Evolutionary conservation across 2,329 filamentous ascomycete genomes (phyloP).

Genomic region (Trichophyton rubrum): DNA sequence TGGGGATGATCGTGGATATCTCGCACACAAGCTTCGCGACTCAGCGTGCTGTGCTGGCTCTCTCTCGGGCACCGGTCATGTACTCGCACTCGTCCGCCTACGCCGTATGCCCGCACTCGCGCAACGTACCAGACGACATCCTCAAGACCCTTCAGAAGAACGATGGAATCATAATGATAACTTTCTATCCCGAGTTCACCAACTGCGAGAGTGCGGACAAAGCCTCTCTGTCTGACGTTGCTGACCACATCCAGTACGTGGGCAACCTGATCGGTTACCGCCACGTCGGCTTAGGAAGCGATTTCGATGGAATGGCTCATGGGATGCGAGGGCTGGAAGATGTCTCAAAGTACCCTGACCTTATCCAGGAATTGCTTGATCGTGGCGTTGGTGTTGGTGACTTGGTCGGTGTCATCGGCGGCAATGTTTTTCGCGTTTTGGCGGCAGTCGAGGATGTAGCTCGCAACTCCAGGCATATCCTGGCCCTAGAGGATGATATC

Average conservation of each 20-base stretch:
- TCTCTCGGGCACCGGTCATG: slow-evolving; percentile 69
- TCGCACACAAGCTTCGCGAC: slow-evolving; percentile 68
- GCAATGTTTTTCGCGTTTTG: slow-evolving; percentile 78
- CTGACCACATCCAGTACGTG: slow-evolving; percentile 69
- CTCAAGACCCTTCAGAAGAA: slow-evolving; percentile 61
- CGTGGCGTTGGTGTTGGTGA: slow-evolving; percentile 64
- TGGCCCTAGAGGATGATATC: neutral
- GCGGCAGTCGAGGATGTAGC: slow-evolving; percentile 62
- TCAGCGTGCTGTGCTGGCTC: slow-evolving; percentile 65
- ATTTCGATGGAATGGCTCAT: slow-evolving; percentile 62
- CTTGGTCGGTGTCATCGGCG: slow-evolving; percentile 63
- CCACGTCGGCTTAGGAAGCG: slow-evolving; percentile 79
- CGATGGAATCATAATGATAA: slow-evolving; percentile 77
- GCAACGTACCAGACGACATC: slow-evolving; percentile 80
- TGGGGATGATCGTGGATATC: slow-evolving; percentile 90
- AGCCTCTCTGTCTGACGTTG: slow-evolving; percentile 64
- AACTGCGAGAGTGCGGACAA: slow-evolving; percentile 54
- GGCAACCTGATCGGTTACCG: slow-evolving; percentile 74
- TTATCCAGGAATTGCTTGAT: slow-evolving; percentile 62
- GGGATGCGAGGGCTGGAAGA: slow-evolving; percentile 64
- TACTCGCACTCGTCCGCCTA: slow-evolving; percentile 80
- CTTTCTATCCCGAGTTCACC: slow-evolving; percentile 73
- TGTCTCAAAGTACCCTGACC: slow-evolving; percentile 66
- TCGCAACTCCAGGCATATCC: neutral
- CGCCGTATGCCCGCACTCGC: slow-evolving; percentile 69